Conservation (phyloP, 139 green algal genomes). For the Zygnema cylindricum region DNA sequence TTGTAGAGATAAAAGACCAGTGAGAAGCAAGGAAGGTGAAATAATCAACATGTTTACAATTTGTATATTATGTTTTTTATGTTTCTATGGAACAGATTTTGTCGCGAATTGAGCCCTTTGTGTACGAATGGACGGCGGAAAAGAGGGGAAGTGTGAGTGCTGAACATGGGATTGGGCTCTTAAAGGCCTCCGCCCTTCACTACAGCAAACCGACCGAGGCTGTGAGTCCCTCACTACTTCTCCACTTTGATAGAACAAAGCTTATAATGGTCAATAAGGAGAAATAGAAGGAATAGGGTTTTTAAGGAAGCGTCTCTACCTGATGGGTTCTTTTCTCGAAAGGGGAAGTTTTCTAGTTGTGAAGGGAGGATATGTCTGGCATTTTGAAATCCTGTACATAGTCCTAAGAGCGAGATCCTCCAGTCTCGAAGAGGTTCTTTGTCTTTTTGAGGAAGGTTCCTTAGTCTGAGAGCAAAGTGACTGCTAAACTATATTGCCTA, state of each 20-base stretch:
- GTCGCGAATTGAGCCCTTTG: slow-evolving; percentile 87
- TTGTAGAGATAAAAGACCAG: no score
- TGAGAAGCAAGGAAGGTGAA: no score
- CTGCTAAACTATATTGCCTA: no score
- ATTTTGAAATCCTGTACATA: no score
- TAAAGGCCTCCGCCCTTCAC: slow-evolving; percentile 84
- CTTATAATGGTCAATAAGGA: no score
- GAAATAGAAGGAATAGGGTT: no score
- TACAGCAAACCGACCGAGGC: slow-evolving; percentile 76
- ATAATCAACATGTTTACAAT: slow-evolving; percentile 18
- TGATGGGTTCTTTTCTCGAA: not conserved
- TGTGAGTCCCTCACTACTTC: not conserved
- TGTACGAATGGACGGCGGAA: slow-evolving; percentile 86
- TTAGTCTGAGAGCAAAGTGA: no score
- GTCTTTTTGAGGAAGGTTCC: no score
- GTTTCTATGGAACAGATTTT: slow-evolving; percentile 67
- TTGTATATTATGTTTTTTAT: slow-evolving; percentile 30
- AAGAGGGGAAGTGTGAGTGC: slow-evolving; percentile 87
- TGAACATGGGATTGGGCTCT: slow-evolving; percentile 93
- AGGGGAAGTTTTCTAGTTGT: not conserved
- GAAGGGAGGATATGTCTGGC: no score
- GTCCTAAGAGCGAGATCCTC: no score
- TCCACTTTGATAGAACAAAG: not conserved
- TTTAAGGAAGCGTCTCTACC: no score
- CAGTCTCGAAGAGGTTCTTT: no score